A percentile compares a stretch with the other conserved stretches of the same genome.
Conservation (phyloP, 805 yeast genomes). For the Candida oleophila region DNA sequence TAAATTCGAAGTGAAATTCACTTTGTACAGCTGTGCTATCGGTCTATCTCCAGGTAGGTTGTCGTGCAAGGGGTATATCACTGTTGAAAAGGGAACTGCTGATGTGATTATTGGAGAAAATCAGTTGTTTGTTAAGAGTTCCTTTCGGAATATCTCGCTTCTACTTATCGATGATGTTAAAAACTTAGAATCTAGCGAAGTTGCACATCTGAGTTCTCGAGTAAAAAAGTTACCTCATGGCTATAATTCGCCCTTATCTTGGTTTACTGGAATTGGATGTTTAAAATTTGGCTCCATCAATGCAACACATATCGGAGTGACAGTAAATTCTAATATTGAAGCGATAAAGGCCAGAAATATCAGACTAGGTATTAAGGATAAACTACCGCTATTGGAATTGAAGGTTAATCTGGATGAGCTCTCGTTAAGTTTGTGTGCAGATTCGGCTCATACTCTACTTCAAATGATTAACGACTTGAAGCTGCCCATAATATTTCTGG, state of each 20-base stretch:
- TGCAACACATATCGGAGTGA: conserved; percentile 34
- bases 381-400: conserved; percentile 36
- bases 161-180: conserved; percentile 63
- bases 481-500: conserved; percentile 59
- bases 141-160: conserved; percentile 49
- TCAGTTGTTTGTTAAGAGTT: conserved; percentile 38
- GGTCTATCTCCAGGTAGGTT: conserved; percentile 66
- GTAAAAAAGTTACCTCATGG: conserved; percentile 3
- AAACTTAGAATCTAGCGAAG: conserved; percentile 8
- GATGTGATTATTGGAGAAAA: conserved; percentile 41
- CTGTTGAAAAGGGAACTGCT: conserved; percentile 53
- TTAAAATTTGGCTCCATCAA: conserved; percentile 49
- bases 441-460: conserved; percentile 70
- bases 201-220: not conserved
- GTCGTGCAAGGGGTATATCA: conserved; percentile 50
- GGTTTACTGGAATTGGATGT: conserved; percentile 49
- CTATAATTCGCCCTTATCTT: conserved; percentile 32
- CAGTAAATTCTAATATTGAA: conserved; percentile 24
- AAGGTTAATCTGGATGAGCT: conserved; percentile 49
- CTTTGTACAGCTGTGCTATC: conserved; percentile 53
- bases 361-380: conserved; percentile 18
- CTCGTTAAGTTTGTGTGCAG: conserved; percentile 70
- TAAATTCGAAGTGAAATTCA: conserved; percentile 27
- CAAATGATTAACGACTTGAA: conserved; percentile 73
- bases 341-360: conserved; percentile 15